These are phyloP conservation scores for Ceratobasidium sp. DNA, from an alignment of 1,284 basidiomycete genomes.

Conservation along the genomic window DNA sequence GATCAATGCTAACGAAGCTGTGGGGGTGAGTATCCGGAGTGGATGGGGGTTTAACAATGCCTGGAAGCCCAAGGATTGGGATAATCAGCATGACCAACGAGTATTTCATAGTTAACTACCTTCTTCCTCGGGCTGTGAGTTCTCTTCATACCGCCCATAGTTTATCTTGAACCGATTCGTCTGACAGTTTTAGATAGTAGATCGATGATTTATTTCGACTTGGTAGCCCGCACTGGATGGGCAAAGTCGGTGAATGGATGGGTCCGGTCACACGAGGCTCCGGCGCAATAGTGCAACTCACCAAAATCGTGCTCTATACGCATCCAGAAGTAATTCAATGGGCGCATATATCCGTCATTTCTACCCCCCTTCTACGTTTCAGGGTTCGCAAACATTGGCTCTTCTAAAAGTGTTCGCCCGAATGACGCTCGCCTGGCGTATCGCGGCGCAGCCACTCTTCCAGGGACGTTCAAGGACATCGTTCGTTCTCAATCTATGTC, in stretches of 20 bases:
- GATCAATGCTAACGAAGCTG: slow-evolving; percentile 18
- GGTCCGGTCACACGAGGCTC: background rate
- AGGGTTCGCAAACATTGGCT: background rate
- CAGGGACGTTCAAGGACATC: too few relatives aligned
- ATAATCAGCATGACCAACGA: slow-evolving; percentile 6
- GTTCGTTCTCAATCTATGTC: too few relatives aligned
- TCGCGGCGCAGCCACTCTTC: slow-evolving; percentile 10
- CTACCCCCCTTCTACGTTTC: background rate
- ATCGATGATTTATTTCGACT: slow-evolving; percentile 9
- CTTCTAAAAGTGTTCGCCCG: too few relatives aligned
- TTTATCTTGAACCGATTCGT: background rate
- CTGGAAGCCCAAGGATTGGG: too few relatives aligned
- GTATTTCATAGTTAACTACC: slow-evolving; percentile 8
- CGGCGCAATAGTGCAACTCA: background rate
- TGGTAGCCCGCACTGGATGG: slow-evolving; percentile 11
- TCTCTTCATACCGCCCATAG: background rate
- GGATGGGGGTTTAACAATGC: too few relatives aligned
- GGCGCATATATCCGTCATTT: background rate
- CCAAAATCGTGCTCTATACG: slow-evolving; percentile 7
- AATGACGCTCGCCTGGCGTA: too few relatives aligned
- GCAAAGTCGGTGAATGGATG: slow-evolving; percentile 24
- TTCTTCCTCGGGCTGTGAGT: slow-evolving; percentile 26
- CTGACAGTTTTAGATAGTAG: slow-evolving; percentile 18
- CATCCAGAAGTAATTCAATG: slow-evolving; percentile 1
- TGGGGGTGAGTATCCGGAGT: slow-evolving; percentile 9